phyloP scores from a whole-genome alignment of 177 flowering plant species.

The Tripterygium wilfordii region DNA sequence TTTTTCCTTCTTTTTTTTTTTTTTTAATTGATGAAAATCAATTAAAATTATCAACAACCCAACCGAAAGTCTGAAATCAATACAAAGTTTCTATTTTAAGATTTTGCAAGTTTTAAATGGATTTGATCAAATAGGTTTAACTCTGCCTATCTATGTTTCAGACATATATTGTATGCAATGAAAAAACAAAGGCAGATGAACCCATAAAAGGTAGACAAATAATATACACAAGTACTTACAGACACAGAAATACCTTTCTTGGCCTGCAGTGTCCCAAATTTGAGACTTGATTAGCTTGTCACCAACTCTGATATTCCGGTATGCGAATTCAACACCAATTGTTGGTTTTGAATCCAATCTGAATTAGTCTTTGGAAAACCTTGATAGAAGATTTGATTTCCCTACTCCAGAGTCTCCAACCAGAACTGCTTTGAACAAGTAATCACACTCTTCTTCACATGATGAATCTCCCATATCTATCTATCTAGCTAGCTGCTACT shows the following conservation, averaged over 20 bases:
- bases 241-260: slow-evolving; percentile 84
- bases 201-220: too few relatives aligned
- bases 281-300: slow-evolving; percentile 71
- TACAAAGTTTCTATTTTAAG: too few relatives aligned
- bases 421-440: slow-evolving; percentile 66
- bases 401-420: slow-evolving; percentile 80
- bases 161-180: too few relatives aligned
- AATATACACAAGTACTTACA: too few relatives aligned
- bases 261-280: slow-evolving; percentile 90
- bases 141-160: too few relatives aligned
- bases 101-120: too few relatives aligned
- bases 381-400: slow-evolving; percentile 68
- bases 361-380: slow-evolving; percentile 55
- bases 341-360: slow-evolving; percentile 77
- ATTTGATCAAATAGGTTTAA: too few relatives aligned
- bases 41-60: too few relatives aligned
- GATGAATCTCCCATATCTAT: slow-evolving; percentile 12
- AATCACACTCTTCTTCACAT: slow-evolving; percentile 74
- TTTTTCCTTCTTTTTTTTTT: too few relatives aligned
- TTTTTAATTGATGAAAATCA: too few relatives aligned
- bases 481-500: too few relatives aligned
- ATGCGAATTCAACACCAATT: slow-evolving; percentile 84
- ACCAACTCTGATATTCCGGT: slow-evolving; percentile 44
- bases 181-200: slow-evolving; percentile 1
- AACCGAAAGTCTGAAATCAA: too few relatives aligned